Conservation (phyloP, 2,329 filamentous ascomycete genomes). For the Sarocladium brachiariae region DNA sequence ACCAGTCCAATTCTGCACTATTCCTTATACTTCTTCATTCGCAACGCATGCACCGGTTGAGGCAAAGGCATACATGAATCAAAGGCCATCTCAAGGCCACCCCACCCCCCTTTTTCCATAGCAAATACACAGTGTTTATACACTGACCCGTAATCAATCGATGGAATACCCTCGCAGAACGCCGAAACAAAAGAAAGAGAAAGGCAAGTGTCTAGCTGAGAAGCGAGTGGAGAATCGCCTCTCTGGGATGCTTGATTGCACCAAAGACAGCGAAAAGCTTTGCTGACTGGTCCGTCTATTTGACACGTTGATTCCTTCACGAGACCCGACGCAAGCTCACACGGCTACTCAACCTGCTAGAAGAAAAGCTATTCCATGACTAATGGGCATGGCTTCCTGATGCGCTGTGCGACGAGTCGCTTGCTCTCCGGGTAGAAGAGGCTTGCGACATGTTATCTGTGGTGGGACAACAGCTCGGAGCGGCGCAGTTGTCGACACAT, state of each 20-base stretch:
- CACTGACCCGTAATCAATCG: background rate
- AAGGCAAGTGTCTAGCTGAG: background rate
- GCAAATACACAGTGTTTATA: background rate
- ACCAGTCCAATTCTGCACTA: background rate
- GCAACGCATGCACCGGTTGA: background rate
- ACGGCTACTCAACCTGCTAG: background rate
- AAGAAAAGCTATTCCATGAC: constrained; percentile 2
- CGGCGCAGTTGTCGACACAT: constrained; percentile 30
- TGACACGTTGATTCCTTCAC: background rate
- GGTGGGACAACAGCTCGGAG: constrained; percentile 24
- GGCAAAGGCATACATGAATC: background rate
- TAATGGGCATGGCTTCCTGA: constrained; percentile 4
- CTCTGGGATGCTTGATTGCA: background rate
- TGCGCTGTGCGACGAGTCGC: constrained; percentile 18
- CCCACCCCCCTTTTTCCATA: background rate
- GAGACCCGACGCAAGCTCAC: background rate
- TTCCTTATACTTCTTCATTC: background rate
- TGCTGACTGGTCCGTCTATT: background rate
- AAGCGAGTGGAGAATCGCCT: background rate
- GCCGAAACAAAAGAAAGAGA: background rate
- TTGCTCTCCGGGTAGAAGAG: constrained; percentile 29
- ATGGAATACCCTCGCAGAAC: background rate
- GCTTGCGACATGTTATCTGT: constrained; percentile 25
- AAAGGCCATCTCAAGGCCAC: background rate
- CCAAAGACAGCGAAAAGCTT: background rate